phyloP scores from a whole-genome alignment of 768 basidiomycete genomes.

The Lactifluus hygrophoroides region DNA sequence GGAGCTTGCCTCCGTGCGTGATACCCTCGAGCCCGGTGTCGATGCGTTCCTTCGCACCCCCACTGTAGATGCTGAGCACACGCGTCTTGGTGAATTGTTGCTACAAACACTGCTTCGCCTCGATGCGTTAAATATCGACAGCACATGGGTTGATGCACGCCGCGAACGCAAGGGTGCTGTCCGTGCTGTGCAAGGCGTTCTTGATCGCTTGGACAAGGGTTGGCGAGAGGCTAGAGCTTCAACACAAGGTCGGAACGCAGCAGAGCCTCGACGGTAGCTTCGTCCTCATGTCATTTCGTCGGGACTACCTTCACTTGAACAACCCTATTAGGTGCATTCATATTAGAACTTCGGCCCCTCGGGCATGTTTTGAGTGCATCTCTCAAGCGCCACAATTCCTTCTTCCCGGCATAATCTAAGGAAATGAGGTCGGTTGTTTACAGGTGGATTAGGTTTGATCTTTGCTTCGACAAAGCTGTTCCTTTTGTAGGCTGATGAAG shows the following conservation, averaged over 20 bases:
- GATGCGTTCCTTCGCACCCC: conserved; percentile 37
- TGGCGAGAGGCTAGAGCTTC: conserved; percentile 35
- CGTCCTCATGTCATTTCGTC: neutral
- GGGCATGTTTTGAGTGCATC: neutral
- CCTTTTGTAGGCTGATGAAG: neutral
- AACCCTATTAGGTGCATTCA: neutral
- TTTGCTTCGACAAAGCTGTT: neutral
- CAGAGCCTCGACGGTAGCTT: neutral
- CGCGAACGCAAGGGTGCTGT: conserved; percentile 80
- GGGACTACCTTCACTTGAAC: neutral
- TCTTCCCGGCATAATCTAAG: neutral
- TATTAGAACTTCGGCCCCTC: neutral
- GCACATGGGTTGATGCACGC: conserved; percentile 71
- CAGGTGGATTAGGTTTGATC: neutral
- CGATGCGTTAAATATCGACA: conserved; percentile 70
- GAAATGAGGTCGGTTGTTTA: conserved; percentile 1
- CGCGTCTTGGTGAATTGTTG: conserved; percentile 68
- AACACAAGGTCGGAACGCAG: neutral
- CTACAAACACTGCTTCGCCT: conserved; percentile 82
- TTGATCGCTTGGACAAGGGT: conserved; percentile 70
- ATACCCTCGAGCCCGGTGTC: conserved; percentile 47
- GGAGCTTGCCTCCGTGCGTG: conserved; percentile 45
- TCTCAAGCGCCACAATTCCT: neutral
- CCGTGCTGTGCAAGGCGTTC: conserved; percentile 69
- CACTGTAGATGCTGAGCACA: conserved; percentile 32